These are phyloP conservation scores for Hygrophoropsis aurantiaca DNA, from an alignment of 768 basidiomycete species.

Conservation along the genomic window DNA sequence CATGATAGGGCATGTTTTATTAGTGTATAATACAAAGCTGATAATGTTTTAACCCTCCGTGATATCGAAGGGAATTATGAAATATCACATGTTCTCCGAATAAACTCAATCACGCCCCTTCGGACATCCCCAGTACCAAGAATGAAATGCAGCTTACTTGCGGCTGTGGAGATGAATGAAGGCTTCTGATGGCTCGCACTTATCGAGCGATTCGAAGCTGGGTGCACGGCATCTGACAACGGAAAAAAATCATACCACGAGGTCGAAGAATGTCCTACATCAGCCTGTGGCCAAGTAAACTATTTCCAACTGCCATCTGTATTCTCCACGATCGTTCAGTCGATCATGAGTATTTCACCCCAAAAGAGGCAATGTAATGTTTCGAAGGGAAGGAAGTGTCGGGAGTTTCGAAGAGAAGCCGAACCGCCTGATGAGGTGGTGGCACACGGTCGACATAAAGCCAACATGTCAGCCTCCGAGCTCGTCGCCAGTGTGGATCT, in stretches of 20 bases:
- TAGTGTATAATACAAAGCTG: slow-evolving; percentile 7
- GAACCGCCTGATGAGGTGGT: not conserved
- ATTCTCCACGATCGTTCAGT: slow-evolving; percentile 7
- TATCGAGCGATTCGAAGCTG: too few species aligned
- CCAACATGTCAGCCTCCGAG: slow-evolving; percentile 5
- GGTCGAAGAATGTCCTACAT: slow-evolving; percentile 4
- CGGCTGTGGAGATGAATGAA: too few species aligned
- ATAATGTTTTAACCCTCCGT: too few species aligned
- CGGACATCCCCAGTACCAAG: too few species aligned
- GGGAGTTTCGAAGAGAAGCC: not conserved
- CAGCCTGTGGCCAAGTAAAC: too few species aligned
- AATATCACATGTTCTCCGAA: too few species aligned
- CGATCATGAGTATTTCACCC: slow-evolving; percentile 6
- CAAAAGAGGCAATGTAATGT: slow-evolving; percentile 1
- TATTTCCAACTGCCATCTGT: not conserved
- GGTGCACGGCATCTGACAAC: not conserved
- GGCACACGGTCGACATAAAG: not conserved
- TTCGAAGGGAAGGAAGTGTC: slow-evolving; percentile 1
- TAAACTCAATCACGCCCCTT: too few species aligned
- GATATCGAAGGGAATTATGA: too few species aligned
- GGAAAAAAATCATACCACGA: slow-evolving; percentile 2
- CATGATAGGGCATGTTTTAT: slow-evolving; percentile 2
- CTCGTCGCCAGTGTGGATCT: slow-evolving; percentile 6
- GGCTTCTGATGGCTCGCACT: too few species aligned
- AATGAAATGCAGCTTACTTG: too few species aligned